These are phyloP conservation scores for Strigomonas culicis DNA, from an alignment of 208 protist genomes.

Conservation along the genomic window DNA sequence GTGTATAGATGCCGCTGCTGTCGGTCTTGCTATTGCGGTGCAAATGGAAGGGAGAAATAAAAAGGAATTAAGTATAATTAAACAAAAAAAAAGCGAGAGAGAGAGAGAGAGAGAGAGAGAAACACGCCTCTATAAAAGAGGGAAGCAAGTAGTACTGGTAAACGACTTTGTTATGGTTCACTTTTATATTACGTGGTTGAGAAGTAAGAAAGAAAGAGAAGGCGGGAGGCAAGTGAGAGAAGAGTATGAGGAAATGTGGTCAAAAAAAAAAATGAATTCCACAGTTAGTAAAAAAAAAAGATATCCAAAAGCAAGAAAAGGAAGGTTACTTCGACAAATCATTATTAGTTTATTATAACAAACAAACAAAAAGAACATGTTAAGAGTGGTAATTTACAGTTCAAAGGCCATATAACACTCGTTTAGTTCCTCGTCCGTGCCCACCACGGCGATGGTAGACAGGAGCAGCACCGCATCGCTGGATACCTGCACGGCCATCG, in stretches of 20 bases:
- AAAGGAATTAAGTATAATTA: no score
- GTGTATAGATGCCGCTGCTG: no score
- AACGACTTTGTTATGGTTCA: no score
- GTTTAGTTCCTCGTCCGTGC: constrained; percentile 30
- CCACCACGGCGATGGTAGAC: constrained; percentile 48
- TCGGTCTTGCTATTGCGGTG: no score
- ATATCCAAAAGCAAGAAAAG: not conserved
- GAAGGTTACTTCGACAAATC: not conserved
- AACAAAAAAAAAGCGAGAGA: not conserved
- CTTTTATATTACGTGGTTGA: no score
- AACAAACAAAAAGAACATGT: constrained; percentile 16
- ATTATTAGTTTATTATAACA: constrained; percentile 5
- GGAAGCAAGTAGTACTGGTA: no score
- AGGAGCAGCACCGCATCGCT: constrained; percentile 50
- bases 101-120: no score
- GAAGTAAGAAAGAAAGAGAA: constrained; percentile 9
- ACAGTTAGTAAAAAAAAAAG: not conserved
- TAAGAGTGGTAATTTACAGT: not conserved
- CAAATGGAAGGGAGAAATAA: no score
- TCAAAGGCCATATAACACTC: constrained; percentile 1
- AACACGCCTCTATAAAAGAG: no score
- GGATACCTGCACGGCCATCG: constrained; percentile 36
- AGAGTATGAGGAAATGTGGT: not conserved
- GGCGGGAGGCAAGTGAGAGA: not conserved
- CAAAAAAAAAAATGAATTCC: not conserved